Evolutionary conservation across 1,284 basidiomycete genomes (phyloP).

Genomic region (Wallemia mellicola): DNA sequence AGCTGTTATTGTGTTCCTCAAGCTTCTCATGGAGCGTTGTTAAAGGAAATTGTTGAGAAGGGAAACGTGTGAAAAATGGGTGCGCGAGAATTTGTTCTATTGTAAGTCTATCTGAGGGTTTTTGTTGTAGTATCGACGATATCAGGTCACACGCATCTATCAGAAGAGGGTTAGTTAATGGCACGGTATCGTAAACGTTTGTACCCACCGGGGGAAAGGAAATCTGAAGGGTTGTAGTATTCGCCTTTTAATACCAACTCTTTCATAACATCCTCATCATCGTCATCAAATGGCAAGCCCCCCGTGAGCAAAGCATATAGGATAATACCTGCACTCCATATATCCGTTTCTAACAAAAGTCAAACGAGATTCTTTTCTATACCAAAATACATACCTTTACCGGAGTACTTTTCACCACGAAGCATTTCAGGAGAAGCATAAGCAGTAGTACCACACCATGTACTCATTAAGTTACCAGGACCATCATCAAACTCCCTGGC

Average conservation of each 20-base stretch:
- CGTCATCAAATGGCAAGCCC: slow-evolving; percentile 86
- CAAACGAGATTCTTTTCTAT: no score
- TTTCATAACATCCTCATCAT: slow-evolving; percentile 72
- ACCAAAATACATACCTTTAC: slow-evolving; percentile 41
- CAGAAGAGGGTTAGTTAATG: slow-evolving; percentile 4
- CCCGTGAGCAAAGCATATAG: slow-evolving; percentile 80
- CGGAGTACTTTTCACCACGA: slow-evolving; percentile 58
- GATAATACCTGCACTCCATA: slow-evolving; percentile 91
- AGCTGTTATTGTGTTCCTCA: neutral
- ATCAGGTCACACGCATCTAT: slow-evolving; percentile 58
- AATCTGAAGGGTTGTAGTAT: slow-evolving; percentile 40
- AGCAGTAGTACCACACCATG: slow-evolving; percentile 86
- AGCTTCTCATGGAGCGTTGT: neutral
- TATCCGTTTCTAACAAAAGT: slow-evolving; percentile 50
- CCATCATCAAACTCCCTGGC: slow-evolving; percentile 55
- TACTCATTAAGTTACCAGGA: slow-evolving; percentile 53
- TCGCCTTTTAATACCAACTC: slow-evolving; percentile 57
- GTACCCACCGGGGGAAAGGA: slow-evolving; percentile 2
- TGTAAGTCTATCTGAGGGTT: slow-evolving; percentile 39
- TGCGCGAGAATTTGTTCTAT: slow-evolving; percentile 68
- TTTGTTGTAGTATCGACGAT: slow-evolving; percentile 42
- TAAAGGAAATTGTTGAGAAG: neutral
- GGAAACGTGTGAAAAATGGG: slow-evolving; percentile 44
- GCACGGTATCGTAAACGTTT: slow-evolving; percentile 5
- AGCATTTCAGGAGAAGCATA: slow-evolving; percentile 90